Evolutionary conservation across 768 basidiomycete genomes (phyloP), one percentile per base, ranked within the genome.

Genomic region (Tricholoma hemisulphureum): DNA sequence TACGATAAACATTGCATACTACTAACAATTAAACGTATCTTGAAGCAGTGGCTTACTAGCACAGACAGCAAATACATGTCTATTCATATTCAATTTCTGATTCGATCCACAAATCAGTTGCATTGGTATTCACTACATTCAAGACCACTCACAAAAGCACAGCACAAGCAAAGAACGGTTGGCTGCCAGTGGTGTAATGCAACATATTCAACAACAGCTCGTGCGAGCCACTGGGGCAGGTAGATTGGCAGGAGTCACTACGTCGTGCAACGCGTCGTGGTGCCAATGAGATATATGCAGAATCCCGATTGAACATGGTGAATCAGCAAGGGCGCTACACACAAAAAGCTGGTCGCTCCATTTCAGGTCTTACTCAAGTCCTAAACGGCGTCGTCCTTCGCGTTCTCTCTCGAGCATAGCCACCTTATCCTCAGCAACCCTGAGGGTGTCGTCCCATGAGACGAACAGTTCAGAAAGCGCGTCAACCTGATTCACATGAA

Each of bases 391-490:
- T 53, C 82, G 77, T 67, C 89, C 88, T 11, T 77, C 78, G 58
- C 77, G 79, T 41, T 86, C 84, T 56, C 80, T 80, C 66, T 92
- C 89, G 54, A 90, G 65, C 34, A 72, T 76, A 24, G 72, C 71
- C 6, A 86, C 70, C 52, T 81, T 82, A 55, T 81, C 80, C 66
- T 93, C 91, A 4, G 84, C 80, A 45, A 83, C 84, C n/a, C 80
- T 77, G 9, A 93, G 70, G 1, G 85, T 80, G 57, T 93, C 89
- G 61, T 93, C 90, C 91, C 92, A 94, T 13, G 82, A 83, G 6
- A 94, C 87, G 59, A 94, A 93, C 20, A 93, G 75, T 61, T 93
- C 91, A 11, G 92, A 93, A 1, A 93, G 77, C 1, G 84, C 82
- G 65, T 92, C 91, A 8, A 91, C 85, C 91, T 93, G 13, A 55